These are phyloP conservation scores for Diaporthe citrichinensis DNA, from an alignment of 2,329 filamentous ascomycete species.

Conservation along the genomic window DNA sequence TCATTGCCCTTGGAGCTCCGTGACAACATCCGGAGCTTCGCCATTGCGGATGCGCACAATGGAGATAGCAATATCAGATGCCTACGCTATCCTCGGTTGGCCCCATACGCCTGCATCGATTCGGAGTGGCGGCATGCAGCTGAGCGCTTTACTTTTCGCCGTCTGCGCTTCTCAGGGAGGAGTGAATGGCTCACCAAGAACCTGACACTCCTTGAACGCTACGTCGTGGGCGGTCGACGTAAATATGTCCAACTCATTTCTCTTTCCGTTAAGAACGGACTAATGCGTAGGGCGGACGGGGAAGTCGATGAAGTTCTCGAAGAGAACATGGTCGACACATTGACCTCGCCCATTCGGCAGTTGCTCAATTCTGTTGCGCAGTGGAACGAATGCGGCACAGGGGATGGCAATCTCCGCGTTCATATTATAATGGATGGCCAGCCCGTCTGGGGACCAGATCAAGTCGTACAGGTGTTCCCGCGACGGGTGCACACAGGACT, in stretches of 20 bases:
- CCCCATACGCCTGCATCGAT: background rate
- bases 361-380: background rate
- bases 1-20: background rate
- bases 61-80: too few relatives aligned
- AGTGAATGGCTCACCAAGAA: background rate
- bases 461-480: too few relatives aligned
- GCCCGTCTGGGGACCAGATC: too few relatives aligned
- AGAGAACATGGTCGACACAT: background rate
- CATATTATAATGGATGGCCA: background rate
- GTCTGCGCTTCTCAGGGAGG: accelerated
- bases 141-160: background rate
- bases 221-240: background rate
- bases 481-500: background rate
- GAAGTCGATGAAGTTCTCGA: background rate
- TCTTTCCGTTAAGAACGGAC: too few relatives aligned
- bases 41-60: background rate
- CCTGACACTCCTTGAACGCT: background rate
- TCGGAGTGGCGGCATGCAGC: background rate
- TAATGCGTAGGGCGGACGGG: too few relatives aligned
- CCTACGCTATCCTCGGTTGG: background rate
- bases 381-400: background rate
- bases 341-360: background rate
- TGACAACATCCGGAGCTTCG: background rate
- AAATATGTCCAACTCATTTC: background rate
- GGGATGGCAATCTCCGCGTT: background rate